Conservation (phyloP, 345 rosid species). For the Lepidium aucheri region DNA sequence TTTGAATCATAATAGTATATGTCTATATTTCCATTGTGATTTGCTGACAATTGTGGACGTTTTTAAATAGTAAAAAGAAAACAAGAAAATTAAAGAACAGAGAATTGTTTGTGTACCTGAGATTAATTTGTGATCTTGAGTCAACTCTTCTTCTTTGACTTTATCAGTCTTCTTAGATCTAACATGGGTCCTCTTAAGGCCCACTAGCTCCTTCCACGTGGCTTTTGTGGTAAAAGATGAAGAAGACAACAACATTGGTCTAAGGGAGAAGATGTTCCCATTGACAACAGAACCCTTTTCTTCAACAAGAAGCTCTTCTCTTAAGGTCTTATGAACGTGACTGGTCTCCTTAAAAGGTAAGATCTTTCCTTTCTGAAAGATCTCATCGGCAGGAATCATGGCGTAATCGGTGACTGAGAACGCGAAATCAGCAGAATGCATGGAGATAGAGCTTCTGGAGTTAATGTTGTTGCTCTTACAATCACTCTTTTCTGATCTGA, state of each 20-base stretch:
- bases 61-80: too few species aligned
- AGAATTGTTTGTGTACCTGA: conserved; percentile 11
- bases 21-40: too few species aligned
- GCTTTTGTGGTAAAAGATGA: conserved; percentile 9
- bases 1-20: too few species aligned
- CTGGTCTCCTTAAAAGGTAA: conserved; percentile 58
- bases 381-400: conserved; percentile 96
- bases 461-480: conserved; percentile 33
- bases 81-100: background rate
- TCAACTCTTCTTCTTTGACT: conserved; percentile 29
- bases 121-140: conserved; percentile 27
- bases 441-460: conserved; percentile 29
- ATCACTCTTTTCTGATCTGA: conserved; percentile 43
- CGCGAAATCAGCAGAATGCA: conserved; percentile 65
- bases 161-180: conserved; percentile 40
- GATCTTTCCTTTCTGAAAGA: conserved; percentile 74
- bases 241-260: conserved; percentile 39
- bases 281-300: conserved; percentile 36
- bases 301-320: conserved; percentile 66
- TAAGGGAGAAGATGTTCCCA: conserved; percentile 27
- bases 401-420: conserved; percentile 60
- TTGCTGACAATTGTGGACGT: too few species aligned
- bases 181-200: conserved; percentile 52
- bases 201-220: conserved; percentile 66
- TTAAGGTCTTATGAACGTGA: conserved; percentile 57